phyloP scores from a whole-genome alignment of 768 basidiomycete species.

The Tephrocybe sp. region DNA sequence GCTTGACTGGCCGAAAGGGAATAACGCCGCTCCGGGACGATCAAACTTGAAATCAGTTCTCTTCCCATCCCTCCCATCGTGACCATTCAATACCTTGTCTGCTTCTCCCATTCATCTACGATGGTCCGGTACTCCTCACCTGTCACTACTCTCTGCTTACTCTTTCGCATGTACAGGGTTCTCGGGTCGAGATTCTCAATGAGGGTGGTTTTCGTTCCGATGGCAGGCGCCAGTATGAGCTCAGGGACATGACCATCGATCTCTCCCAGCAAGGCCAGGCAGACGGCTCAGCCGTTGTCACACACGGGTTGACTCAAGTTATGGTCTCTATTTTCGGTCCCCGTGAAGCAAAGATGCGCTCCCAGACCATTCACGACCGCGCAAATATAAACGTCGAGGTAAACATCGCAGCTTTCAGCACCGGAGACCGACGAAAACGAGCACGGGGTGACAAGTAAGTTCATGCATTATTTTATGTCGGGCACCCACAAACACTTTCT shows the following conservation, averaged over 20 bases:
- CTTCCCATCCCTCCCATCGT: conserved; percentile 4
- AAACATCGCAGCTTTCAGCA: conserved; percentile 83
- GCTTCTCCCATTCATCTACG: not conserved
- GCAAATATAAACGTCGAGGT: conserved; percentile 91
- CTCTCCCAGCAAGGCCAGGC: conserved; percentile 73
- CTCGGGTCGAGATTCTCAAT: conserved; percentile 75
- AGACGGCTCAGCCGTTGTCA: conserved; percentile 82
- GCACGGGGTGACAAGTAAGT: conserved; percentile 86
- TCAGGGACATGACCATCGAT: conserved; percentile 79
- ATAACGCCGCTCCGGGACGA: conserved; percentile 3
- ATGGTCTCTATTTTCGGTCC: conserved; percentile 90
- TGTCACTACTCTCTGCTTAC: conserved; percentile 3
- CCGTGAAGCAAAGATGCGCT: conserved; percentile 80
- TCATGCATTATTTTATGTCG: conserved; percentile 3
- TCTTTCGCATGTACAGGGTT: conserved; percentile 31
- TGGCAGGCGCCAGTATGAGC: conserved; percentile 88
- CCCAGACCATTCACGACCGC: conserved; percentile 81
- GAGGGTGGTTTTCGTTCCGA: conserved; percentile 90
- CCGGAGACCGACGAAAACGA: conserved; percentile 75
- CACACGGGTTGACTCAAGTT: conserved; percentile 91
- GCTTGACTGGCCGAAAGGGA: conserved; percentile 18
- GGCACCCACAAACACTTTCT: not conserved
- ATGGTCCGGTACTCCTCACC: conserved; percentile 22
- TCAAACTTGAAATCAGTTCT: conserved; percentile 5
- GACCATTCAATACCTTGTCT: not conserved